phyloP scores from a whole-genome alignment of 1,284 basidiomycete genomes.

The Boletus hoseneyae region DNA sequence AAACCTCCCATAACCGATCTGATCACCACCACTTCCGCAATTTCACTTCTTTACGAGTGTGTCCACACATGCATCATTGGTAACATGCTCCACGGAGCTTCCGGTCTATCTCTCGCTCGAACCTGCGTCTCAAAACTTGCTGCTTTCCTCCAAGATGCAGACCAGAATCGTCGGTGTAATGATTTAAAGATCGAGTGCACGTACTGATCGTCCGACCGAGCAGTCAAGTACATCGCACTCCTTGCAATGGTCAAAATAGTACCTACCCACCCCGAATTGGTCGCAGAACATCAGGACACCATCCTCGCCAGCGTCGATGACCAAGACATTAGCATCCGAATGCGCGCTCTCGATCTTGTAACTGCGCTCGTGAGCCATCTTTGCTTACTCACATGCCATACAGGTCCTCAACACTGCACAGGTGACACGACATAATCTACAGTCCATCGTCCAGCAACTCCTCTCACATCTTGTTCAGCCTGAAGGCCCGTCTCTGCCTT shows the following conservation, averaged over 20 bases:
- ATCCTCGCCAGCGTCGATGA: constrained; percentile 91
- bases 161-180: constrained; percentile 81
- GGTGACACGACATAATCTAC: constrained; percentile 81
- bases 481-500: constrained; percentile 49
- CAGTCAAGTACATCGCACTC: constrained; percentile 96
- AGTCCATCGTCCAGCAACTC: constrained; percentile 85
- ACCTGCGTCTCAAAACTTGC: constrained; percentile 94
- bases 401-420: constrained; percentile 33
- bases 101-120: constrained; percentile 80
- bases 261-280: constrained; percentile 86
- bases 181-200: constrained; percentile 8
- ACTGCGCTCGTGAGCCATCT: constrained; percentile 77
- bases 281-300: constrained; percentile 90
- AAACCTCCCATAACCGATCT: constrained; percentile 91
- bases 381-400: background rate
- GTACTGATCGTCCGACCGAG: constrained; percentile 22
- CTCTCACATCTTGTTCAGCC: constrained; percentile 80
- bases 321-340: constrained; percentile 91
- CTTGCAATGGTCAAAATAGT: constrained; percentile 96
- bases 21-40: constrained; percentile 94
- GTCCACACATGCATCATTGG: constrained; percentile 98
- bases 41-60: constrained; percentile 96
- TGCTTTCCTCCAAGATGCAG: constrained; percentile 85
- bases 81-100: constrained; percentile 84
- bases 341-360: constrained; percentile 92